These are phyloP conservation scores for Lablab purpureus DNA, from an alignment of 306 rosid genomes.

Conservation along the genomic window DNA sequence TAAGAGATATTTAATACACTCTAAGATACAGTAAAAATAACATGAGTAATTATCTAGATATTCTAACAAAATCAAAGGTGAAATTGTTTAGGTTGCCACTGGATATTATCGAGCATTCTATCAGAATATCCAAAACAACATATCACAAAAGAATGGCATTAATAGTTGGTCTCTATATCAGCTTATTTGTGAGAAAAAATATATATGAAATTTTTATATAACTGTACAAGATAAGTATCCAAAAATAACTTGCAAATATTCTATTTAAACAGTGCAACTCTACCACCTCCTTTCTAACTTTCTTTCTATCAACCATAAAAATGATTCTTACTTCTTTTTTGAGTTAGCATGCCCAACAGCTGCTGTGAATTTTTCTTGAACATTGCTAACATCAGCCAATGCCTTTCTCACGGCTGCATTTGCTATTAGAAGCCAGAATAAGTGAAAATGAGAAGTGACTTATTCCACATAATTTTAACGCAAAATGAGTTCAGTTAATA, in stretches of 20 bases:
- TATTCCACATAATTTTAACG: neutral
- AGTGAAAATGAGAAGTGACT: constrained; percentile 6
- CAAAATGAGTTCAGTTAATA: constrained; percentile 17
- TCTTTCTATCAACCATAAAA: constrained; percentile 29
- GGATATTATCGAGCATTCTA: neutral
- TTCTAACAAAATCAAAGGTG: neutral
- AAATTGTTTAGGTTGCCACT: constrained; percentile 26
- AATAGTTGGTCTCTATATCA: neutral
- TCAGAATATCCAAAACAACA: constrained; percentile 17
- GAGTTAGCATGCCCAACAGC: constrained; percentile 49
- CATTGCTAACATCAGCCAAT: constrained; percentile 83
- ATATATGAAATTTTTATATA: neutral
- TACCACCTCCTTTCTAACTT: neutral
- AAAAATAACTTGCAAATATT: constrained; percentile 4
- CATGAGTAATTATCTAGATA: neutral
- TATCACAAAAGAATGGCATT: neutral
- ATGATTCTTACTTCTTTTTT: constrained; percentile 68
- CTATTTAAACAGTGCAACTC: constrained; percentile 5
- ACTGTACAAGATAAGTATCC: neutral
- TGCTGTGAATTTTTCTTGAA: constrained; percentile 53
- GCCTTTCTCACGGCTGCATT: constrained; percentile 64
- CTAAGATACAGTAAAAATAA: neutral
- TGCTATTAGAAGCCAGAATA: constrained; percentile 50
- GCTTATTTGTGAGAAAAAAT: neutral
- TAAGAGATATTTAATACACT: neutral